Conservation (phyloP, 2,329 filamentous ascomycete species). For the Huntiella bhutanensis region DNA sequence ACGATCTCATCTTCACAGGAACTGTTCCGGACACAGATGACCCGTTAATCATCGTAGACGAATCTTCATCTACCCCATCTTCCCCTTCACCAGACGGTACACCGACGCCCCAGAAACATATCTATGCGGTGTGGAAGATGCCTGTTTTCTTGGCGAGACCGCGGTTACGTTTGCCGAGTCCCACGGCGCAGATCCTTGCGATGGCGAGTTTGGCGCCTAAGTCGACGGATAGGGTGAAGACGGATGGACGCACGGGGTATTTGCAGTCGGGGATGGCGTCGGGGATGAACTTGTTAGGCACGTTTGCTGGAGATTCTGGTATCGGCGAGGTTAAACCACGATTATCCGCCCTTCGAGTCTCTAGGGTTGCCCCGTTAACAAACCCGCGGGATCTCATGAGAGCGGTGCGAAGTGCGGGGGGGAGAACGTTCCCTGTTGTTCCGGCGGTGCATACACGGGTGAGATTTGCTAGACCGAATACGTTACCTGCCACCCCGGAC, state of each 20-base stretch:
- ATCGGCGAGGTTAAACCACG: conserved; percentile 43
- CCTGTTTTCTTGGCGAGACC: conserved; percentile 38
- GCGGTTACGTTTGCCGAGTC: conserved; percentile 45
- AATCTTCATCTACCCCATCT: conserved; percentile 1
- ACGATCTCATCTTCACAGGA: conserved; percentile 41
- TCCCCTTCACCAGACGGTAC: background rate
- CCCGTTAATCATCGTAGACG: conserved; percentile 30
- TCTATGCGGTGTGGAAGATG: conserved; percentile 41
- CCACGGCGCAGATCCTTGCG: conserved; percentile 46
- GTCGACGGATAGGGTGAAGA: conserved; percentile 2
- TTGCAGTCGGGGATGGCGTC: conserved; percentile 49
- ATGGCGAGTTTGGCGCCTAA: conserved; percentile 38
- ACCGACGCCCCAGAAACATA: conserved; percentile 19
- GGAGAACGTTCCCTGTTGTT: conserved; percentile 42
- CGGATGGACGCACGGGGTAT: conserved; percentile 24
- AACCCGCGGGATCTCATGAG: conserved; percentile 41
- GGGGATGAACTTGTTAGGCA: conserved; percentile 58
- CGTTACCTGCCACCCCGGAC: conserved; percentile 36
- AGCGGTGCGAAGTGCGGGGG: conserved; percentile 44
- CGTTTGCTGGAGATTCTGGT: conserved; percentile 47
- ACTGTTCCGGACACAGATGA: conserved; percentile 29
- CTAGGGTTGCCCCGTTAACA: conserved; percentile 50
- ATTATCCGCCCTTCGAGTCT: conserved; percentile 56
- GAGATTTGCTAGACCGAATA: conserved; percentile 47
- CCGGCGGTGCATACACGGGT: conserved; percentile 56